phyloP scores from a whole-genome alignment of 208 protist genomes.

The Leishmania amazonensis region DNA sequence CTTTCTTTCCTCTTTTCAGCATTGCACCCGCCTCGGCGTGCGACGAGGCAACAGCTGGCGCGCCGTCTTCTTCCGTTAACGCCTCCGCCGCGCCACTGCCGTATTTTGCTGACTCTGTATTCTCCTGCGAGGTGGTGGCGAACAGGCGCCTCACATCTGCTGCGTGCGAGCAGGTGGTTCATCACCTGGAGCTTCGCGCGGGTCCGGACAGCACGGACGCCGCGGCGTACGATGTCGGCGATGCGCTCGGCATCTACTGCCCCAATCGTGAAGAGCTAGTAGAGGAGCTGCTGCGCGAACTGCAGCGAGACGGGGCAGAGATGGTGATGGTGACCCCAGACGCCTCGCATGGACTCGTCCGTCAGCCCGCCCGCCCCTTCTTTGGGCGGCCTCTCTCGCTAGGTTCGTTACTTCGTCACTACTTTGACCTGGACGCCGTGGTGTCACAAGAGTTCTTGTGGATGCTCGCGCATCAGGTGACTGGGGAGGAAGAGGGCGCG shows the following conservation, averaged over 20 bases:
- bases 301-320: conserved; percentile 40
- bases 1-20: conserved; percentile 34
- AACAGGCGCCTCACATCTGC: conserved; percentile 61
- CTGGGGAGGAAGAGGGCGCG: conserved; percentile 22
- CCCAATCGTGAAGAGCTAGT: conserved; percentile 55
- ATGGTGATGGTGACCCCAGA: conserved; percentile 52
- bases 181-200: conserved; percentile 51
- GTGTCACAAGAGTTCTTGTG: conserved; percentile 73
- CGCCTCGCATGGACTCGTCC: conserved; percentile 46
- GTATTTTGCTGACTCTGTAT: conserved; percentile 33
- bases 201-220: neutral
- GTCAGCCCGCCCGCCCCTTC: conserved; percentile 56
- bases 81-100: neutral
- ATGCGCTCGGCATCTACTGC: conserved; percentile 82
- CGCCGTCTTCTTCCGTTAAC: neutral
- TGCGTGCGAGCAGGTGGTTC: conserved; percentile 70
- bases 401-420: conserved; percentile 54
- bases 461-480: conserved; percentile 70
- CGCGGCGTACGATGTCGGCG: conserved; percentile 65
- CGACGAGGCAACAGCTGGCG: neutral
- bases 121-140: conserved; percentile 39
- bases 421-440: conserved; percentile 84
- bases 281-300: conserved; percentile 50
- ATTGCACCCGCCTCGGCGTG: neutral
- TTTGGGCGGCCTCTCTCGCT: conserved; percentile 52